Conservation (phyloP, 768 basidiomycete genomes). For the Kwoniella dejecticola region DNA sequence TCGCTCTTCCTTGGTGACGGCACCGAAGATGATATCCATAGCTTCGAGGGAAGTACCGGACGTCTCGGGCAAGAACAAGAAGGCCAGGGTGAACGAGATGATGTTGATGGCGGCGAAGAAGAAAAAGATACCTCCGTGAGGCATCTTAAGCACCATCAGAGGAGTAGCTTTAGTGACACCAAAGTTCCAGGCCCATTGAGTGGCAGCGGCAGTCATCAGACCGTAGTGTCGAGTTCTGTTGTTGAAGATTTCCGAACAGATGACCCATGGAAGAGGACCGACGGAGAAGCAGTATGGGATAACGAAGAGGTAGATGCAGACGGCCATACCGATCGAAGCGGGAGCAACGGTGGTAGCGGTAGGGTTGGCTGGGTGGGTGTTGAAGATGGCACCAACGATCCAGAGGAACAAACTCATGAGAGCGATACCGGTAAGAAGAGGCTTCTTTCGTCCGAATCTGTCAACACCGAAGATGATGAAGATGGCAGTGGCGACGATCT, state of each 20-base stretch:
- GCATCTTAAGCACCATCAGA: constrained; percentile 42
- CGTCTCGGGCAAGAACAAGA: constrained; percentile 38
- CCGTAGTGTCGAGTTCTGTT: constrained; percentile 82
- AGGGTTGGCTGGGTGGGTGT: constrained; percentile 64
- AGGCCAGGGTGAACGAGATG: constrained; percentile 27
- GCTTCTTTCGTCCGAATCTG: constrained; percentile 57
- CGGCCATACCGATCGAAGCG: constrained; percentile 73
- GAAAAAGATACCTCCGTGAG: constrained; percentile 51
- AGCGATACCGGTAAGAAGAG: constrained; percentile 67
- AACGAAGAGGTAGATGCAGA: constrained; percentile 74
- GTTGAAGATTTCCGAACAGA: constrained; percentile 82
- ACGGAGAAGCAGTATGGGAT: constrained; percentile 84
- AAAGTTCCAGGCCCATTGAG: constrained; percentile 62
- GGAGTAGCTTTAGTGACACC: constrained; percentile 42
- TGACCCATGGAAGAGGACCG: constrained; percentile 70
- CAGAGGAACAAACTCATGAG: constrained; percentile 81
- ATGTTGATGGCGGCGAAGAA: constrained; percentile 47
- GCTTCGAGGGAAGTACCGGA: constrained; percentile 36
- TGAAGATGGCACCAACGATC: constrained; percentile 80
- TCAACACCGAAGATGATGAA: constrained; percentile 57
- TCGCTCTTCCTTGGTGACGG: constrained; percentile 44
- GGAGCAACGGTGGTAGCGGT: constrained; percentile 56
- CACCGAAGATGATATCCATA: constrained; percentile 49
- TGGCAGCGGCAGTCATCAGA: constrained; percentile 69
- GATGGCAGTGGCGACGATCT: constrained; percentile 56